These are phyloP conservation scores for Lactarius akahatsu DNA, from an alignment of 768 basidiomycete genomes.

Conservation along the genomic window DNA sequence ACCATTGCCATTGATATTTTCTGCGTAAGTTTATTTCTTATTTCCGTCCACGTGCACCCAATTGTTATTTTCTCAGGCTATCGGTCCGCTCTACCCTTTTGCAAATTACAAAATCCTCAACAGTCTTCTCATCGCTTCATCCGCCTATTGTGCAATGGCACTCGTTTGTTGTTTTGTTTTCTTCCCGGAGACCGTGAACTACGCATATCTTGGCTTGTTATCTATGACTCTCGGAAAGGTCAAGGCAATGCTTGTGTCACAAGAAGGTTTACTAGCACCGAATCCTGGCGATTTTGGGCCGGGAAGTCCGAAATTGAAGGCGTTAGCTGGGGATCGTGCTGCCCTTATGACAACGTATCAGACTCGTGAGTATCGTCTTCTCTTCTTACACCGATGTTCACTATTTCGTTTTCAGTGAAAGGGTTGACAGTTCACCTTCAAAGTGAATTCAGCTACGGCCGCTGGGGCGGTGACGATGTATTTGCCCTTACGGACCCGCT, in stretches of 20 bases:
- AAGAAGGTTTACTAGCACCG: slow-evolving; percentile 35
- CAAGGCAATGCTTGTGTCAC: slow-evolving; percentile 35
- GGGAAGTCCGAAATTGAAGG: slow-evolving; percentile 31
- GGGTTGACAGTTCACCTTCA: slow-evolving; percentile 39
- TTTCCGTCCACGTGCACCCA: background rate
- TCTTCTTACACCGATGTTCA: background rate
- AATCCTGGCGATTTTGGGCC: slow-evolving; percentile 30
- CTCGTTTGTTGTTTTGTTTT: slow-evolving; percentile 44
- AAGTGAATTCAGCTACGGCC: slow-evolving; percentile 46
- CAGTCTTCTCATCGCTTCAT: slow-evolving; percentile 44
- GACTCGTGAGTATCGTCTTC: slow-evolving; percentile 31
- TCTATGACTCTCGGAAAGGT: slow-evolving; percentile 36
- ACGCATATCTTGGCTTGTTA: slow-evolving; percentile 38
- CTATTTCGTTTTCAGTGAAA: slow-evolving; percentile 33
- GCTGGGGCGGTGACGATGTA: slow-evolving; percentile 47
- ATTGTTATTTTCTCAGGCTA: slow-evolving; percentile 35
- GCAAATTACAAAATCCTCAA: slow-evolving; percentile 45
- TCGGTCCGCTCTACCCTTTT: slow-evolving; percentile 52
- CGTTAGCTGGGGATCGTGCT: slow-evolving; percentile 30
- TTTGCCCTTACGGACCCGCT: slow-evolving; percentile 39
- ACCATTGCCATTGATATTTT: slow-evolving; percentile 48
- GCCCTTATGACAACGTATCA: slow-evolving; percentile 33
- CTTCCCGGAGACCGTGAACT: slow-evolving; percentile 55
- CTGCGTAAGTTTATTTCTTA: slow-evolving; percentile 35
- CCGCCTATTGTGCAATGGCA: slow-evolving; percentile 49